A percentile compares a stretch with the other conserved stretches of the same genome.
Evolutionary conservation across 495 filamentous ascomycete species (phyloP).

Genomic region (Evernia prunastri): DNA sequence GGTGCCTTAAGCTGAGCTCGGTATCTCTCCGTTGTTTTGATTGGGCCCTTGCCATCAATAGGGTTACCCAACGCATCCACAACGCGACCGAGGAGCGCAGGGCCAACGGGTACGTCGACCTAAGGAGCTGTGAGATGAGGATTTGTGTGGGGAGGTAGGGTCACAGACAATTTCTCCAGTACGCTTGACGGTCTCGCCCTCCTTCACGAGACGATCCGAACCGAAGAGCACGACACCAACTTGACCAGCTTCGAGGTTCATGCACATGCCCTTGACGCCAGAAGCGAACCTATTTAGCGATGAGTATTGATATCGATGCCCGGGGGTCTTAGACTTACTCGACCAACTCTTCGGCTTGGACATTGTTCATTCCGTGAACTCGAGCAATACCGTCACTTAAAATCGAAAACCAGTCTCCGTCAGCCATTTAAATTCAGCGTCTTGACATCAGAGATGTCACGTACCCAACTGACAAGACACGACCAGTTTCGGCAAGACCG

Average conservation of each 20-base stretch:
- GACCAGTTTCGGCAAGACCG: conserved; percentile 93
- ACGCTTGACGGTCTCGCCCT: conserved; percentile 99
- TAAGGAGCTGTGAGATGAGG: conserved; percentile 35
- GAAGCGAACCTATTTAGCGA: conserved; percentile 78
- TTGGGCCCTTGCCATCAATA: conserved; percentile 96
- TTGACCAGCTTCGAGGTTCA: conserved; percentile 99
- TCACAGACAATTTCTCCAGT: conserved; percentile 93
- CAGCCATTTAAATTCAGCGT: conserved; percentile 9
- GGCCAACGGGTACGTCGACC: conserved; percentile 96
- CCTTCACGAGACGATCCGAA: conserved; percentile 99
- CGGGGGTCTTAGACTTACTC: conserved; percentile 64
- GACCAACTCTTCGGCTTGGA: conserved; percentile 99
- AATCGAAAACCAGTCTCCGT: conserved; percentile 12
- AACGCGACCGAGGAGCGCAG: conserved; percentile 91
- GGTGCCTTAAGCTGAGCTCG: conserved; percentile 99
- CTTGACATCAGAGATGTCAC: conserved; percentile 34
- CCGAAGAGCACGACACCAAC: conserved; percentile 99
- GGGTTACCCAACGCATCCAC: conserved; percentile 97
- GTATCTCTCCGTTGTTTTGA: conserved; percentile 84
- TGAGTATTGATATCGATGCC: conserved; percentile 36
- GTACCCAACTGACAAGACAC: conserved; percentile 98
- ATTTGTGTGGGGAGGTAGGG: not conserved
- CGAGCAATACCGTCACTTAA: conserved; percentile 98
- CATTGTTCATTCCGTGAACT: conserved; percentile 99
- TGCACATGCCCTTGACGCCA: conserved; percentile 99